Conservation (phyloP, 306 rosid species). For the Echinosophora koreensis region DNA sequence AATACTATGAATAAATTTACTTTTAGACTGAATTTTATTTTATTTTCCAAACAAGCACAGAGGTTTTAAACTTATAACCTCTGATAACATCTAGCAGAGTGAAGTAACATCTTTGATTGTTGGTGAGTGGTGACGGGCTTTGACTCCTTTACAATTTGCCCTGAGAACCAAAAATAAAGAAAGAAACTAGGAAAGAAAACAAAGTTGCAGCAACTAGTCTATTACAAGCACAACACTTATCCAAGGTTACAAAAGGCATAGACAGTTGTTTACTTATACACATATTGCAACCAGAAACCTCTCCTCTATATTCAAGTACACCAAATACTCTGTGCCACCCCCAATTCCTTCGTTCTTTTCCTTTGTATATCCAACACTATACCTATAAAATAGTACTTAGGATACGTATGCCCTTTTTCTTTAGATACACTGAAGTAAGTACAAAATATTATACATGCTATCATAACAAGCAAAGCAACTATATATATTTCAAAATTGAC, state of each 20-base stretch:
- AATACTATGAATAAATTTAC: neutral
- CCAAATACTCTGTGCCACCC: conserved; percentile 22
- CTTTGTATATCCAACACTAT: conserved; percentile 19
- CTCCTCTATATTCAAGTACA: conserved; percentile 31
- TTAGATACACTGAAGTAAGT: neutral
- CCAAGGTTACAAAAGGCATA: conserved; percentile 36
- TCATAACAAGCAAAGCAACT: conserved; percentile 2
- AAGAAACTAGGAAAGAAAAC: neutral
- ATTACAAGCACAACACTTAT: conserved; percentile 12
- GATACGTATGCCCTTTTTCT: conserved; percentile 7
- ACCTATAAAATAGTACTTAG: conserved; percentile 30
- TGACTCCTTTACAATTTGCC: neutral
- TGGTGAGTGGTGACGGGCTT: neutral
- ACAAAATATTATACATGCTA: no score
- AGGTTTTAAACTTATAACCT: neutral
- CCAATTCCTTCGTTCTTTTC: conserved; percentile 27
- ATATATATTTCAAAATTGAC: conserved; percentile 48
- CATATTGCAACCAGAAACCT: conserved; percentile 40
- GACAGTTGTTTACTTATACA: conserved; percentile 16
- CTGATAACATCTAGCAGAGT: neutral
- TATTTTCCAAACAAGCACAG: neutral
- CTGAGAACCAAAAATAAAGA: conserved; percentile 8
- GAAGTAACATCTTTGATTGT: no score
- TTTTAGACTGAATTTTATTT: neutral
- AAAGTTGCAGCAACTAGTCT: neutral